Percentiles rank a stretch among this genome's conserved stretches.
Evolutionary conservation across 2,329 filamentous ascomycete genomes (phyloP).

Genomic region (Tetracladium maxilliforme): DNA sequence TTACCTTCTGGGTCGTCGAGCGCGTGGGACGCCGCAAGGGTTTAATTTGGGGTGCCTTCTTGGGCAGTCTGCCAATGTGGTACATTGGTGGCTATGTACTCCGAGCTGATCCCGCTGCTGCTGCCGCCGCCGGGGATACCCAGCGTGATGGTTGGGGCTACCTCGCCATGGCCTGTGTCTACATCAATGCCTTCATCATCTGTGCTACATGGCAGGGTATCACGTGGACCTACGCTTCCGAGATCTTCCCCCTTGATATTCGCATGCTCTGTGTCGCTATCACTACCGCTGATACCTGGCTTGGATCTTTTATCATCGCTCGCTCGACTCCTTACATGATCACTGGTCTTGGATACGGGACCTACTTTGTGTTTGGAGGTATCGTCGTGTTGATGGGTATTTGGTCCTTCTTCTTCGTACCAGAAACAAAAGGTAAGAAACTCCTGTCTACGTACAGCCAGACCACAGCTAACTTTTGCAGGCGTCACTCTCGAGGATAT

Average conservation of each 20-base stretch:
- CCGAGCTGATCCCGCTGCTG: constrained; percentile 13
- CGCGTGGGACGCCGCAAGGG: constrained; percentile 41
- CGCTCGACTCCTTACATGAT: no score
- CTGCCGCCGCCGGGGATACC: no score
- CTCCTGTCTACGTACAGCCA: not conserved
- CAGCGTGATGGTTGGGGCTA: no score
- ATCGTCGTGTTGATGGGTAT: no score
- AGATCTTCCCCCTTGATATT: constrained; percentile 28
- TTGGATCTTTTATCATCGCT: no score
- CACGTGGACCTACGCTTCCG: constrained; percentile 26
- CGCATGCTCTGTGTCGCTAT: constrained; percentile 19
- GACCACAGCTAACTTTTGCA: not conserved
- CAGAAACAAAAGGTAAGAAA: no score
- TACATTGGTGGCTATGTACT: constrained; percentile 23
- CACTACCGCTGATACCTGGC: no score
- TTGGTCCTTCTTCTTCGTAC: no score
- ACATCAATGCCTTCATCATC: constrained; percentile 23
- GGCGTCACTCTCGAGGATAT: no score
- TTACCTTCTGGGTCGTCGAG: constrained; percentile 54
- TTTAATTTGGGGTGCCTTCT: constrained; percentile 15
- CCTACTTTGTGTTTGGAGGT: no score
- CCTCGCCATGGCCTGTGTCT: constrained; percentile 24
- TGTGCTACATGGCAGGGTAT: constrained; percentile 24
- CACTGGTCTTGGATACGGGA: no score
- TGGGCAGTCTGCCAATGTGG: constrained; percentile 22